Percentiles rank a stretch among this genome's conserved stretches.
These are phyloP conservation scores for Pulveroboletus sp. DNA, from an alignment of 768 basidiomycete species.

Conservation along the genomic window DNA sequence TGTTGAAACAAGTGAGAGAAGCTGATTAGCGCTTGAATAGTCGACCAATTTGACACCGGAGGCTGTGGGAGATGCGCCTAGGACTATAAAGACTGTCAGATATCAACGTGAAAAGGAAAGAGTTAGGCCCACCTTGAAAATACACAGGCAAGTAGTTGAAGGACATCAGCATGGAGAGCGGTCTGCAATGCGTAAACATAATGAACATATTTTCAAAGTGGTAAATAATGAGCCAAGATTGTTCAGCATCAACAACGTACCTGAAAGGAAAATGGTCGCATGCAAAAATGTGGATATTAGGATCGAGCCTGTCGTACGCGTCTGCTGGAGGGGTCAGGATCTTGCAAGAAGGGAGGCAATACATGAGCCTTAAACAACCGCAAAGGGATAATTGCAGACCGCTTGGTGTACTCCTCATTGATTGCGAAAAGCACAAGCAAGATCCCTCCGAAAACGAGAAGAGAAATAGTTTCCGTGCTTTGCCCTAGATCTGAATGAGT, in stretches of 20 bases:
- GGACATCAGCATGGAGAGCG: neutral
- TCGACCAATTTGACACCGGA: conserved; percentile 30
- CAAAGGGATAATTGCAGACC: conserved; percentile 38
- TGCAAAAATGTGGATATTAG: conserved; percentile 36
- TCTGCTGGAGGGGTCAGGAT: conserved; percentile 20
- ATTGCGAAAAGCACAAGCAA: conserved; percentile 28
- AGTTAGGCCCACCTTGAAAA: conserved; percentile 30
- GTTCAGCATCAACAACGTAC: conserved; percentile 14
- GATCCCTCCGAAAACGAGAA: conserved; percentile 33
- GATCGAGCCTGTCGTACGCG: conserved; percentile 36
- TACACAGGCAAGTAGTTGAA: conserved; percentile 39
- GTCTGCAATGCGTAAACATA: conserved; percentile 4
- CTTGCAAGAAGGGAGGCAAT: neutral
- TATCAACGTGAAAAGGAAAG: neutral
- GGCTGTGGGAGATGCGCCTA: conserved; percentile 35
- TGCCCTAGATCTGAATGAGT: conserved; percentile 23
- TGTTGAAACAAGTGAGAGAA: conserved; percentile 9
- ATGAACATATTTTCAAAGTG: conserved; percentile 19
- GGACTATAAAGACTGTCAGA: conserved; percentile 17
- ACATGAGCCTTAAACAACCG: conserved; percentile 34
- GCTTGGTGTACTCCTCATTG: conserved; percentile 35
- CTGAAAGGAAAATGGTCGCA: conserved; percentile 29
- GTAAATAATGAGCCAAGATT: neutral
- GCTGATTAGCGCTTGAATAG: no score
- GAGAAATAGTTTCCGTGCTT: conserved; percentile 32